A percentile compares a stretch with the other conserved stretches of the same genome.
These are phyloP conservation scores for Talaromyces stipitatus DNA, from an alignment of 495 filamentous ascomycete genomes.

Conservation along the genomic window DNA sequence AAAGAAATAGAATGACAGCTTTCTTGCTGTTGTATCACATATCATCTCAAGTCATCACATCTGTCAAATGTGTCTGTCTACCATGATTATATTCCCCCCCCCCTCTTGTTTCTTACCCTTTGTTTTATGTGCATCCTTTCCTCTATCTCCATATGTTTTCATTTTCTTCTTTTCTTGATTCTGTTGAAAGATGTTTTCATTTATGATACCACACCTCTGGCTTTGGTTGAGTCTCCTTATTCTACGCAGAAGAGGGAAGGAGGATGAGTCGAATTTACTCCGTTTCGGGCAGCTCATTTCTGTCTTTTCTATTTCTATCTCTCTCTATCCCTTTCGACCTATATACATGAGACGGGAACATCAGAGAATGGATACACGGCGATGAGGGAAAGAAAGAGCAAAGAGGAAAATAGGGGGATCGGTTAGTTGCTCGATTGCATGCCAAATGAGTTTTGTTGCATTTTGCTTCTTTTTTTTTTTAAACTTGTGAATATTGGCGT, in stretches of 20 bases:
- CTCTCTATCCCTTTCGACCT: neutral
- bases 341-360: neutral
- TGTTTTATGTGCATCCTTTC: neutral
- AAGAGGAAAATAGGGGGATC: neutral
- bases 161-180: slow-evolving; percentile 1
- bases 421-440: neutral
- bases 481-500: neutral
- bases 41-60: neutral
- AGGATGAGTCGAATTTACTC: neutral
- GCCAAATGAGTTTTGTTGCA: neutral
- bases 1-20: neutral
- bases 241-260: slow-evolving; percentile 13
- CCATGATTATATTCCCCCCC: neutral
- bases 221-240: slow-evolving; percentile 19
- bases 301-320: neutral
- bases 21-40: neutral
- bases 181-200: neutral
- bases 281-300: neutral
- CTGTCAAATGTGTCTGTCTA: neutral
- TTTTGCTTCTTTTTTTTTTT: neutral
- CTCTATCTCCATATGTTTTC: neutral
- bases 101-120: slow-evolving; percentile 1
- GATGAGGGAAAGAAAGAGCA: neutral
- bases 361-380: neutral
- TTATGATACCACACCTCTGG: slow-evolving; percentile 17